A percentile compares a stretch with the other conserved stretches of the same genome.
phyloP scores from a whole-genome alignment of 441 rosid genomes.

The Isatis lusitanica region DNA sequence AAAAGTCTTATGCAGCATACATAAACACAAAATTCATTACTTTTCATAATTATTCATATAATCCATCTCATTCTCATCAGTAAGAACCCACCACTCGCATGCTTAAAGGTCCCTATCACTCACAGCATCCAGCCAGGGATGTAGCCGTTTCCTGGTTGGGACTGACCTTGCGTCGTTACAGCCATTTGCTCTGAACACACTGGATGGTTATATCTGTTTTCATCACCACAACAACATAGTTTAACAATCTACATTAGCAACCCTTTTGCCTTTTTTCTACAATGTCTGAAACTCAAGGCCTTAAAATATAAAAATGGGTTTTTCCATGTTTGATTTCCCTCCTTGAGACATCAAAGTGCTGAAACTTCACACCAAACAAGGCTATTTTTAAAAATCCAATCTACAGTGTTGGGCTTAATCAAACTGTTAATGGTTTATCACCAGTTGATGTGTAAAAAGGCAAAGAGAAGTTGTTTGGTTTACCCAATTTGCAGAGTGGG shows the following conservation, averaged over 20 bases:
- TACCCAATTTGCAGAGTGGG: constrained; percentile 97
- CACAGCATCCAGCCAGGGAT: constrained; percentile 99
- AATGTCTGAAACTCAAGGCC: neutral
- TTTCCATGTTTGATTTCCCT: neutral
- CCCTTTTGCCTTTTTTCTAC: neutral
- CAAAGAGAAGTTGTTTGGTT: constrained; percentile 2
- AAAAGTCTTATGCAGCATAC: constrained; percentile 36
- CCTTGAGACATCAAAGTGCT: neutral
- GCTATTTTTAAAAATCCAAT: neutral
- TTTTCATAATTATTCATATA: constrained; percentile 15
- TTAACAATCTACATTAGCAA: neutral
- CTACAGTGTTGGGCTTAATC: neutral
- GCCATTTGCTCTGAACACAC: constrained; percentile 71
- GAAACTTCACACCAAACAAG: neutral
- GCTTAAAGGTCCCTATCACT: constrained; percentile 20
- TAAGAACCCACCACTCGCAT: neutral
- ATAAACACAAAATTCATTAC: constrained; percentile 26
- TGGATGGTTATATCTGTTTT: constrained; percentile 40
- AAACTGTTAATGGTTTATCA: neutral
- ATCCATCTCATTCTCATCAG: neutral
- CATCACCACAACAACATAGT: constrained; percentile 42
- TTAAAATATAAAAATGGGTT: neutral
- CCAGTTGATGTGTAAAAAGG: neutral
- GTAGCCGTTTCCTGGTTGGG: constrained; percentile 72
- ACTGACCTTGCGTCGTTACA: constrained; percentile 45